Conservation (phyloP, 345 rosid species). For the Arabis hirsuta region DNA sequence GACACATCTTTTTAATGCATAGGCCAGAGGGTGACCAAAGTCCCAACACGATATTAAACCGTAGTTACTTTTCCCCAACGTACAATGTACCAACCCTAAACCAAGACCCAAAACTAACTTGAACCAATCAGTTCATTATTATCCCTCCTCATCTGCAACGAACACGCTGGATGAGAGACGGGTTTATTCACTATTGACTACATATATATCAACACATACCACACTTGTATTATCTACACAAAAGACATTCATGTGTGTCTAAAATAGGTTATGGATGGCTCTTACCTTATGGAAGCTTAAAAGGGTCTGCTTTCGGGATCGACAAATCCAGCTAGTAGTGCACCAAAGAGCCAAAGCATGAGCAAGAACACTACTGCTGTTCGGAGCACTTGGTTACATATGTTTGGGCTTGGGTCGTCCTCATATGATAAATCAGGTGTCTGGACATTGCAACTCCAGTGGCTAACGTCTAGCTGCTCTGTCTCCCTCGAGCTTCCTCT, state of each 20-base stretch:
- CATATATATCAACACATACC: constrained; percentile 10
- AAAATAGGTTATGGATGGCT: neutral
- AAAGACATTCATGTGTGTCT: constrained; percentile 6
- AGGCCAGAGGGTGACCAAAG: constrained; percentile 2
- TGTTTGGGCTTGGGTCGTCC: constrained; percentile 44
- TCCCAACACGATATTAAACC: constrained; percentile 23
- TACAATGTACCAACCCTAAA: constrained; percentile 9
- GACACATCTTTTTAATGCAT: no score
- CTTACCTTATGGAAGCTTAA: constrained; percentile 39
- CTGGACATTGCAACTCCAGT: constrained; percentile 42
- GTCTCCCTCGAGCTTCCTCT: constrained; percentile 26
- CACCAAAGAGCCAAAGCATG: constrained; percentile 66
- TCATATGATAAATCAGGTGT: constrained; percentile 34
- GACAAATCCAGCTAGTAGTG: constrained; percentile 56
- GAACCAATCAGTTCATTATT: constrained; percentile 5
- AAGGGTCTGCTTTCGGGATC: constrained; percentile 66
- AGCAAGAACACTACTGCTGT: constrained; percentile 65
- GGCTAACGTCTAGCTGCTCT: constrained; percentile 32
- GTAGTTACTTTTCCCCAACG: constrained; percentile 10
- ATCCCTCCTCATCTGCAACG: constrained; percentile 12
- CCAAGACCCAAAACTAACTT: constrained; percentile 20
- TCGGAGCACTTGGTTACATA: constrained; percentile 61
- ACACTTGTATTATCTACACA: constrained; percentile 18
- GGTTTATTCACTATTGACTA: constrained; percentile 30
- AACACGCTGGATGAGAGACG: constrained; percentile 9